These are phyloP conservation scores for Chenopodium berlandieri DNA, from an alignment of 148 eudicot species.

Conservation along the genomic window DNA sequence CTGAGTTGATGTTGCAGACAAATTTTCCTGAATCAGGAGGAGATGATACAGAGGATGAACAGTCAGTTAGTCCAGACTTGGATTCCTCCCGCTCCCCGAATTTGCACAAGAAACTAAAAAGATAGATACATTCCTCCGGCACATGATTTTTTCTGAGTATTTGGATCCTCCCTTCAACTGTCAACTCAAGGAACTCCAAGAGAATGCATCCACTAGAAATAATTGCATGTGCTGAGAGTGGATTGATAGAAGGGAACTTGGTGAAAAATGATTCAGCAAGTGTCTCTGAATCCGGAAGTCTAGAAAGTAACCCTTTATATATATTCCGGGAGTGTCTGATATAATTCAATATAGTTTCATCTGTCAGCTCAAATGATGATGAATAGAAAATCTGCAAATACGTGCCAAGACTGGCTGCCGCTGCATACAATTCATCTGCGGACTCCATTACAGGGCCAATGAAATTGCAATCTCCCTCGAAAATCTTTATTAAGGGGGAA, in stretches of 20 bases:
- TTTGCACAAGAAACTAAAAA: slow-evolving; percentile 58
- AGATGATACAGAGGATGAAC: slow-evolving; percentile 89
- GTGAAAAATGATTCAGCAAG: slow-evolving; percentile 85
- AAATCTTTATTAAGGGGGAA: slow-evolving; percentile 44
- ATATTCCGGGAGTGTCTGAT: slow-evolving; percentile 42
- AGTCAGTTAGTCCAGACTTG: slow-evolving; percentile 79
- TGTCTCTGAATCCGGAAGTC: slow-evolving; percentile 80
- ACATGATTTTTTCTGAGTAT: slow-evolving; percentile 57
- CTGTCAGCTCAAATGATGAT: slow-evolving; percentile 71
- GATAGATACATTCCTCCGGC: slow-evolving; percentile 64
- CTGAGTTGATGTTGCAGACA: slow-evolving; percentile 37
- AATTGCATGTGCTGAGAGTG: slow-evolving; percentile 91
- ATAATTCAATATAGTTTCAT: slow-evolving; percentile 71
- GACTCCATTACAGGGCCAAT: slow-evolving; percentile 73
- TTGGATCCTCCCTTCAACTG: slow-evolving; percentile 48
- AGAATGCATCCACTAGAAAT: slow-evolving; percentile 60
- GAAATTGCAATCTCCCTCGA: slow-evolving; percentile 83
- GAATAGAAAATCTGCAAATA: slow-evolving; percentile 79
- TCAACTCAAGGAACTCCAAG: slow-evolving; percentile 61
- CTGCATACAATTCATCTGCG: slow-evolving; percentile 91
- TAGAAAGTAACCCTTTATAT: slow-evolving; percentile 50
- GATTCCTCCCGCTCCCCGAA: slow-evolving; percentile 86
- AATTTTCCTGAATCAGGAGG: slow-evolving; percentile 57
- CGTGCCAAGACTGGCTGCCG: slow-evolving; percentile 78
- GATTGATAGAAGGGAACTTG: slow-evolving; percentile 82